Conservation (phyloP, 768 basidiomycete species). For the Amanita exitialis region DNA sequence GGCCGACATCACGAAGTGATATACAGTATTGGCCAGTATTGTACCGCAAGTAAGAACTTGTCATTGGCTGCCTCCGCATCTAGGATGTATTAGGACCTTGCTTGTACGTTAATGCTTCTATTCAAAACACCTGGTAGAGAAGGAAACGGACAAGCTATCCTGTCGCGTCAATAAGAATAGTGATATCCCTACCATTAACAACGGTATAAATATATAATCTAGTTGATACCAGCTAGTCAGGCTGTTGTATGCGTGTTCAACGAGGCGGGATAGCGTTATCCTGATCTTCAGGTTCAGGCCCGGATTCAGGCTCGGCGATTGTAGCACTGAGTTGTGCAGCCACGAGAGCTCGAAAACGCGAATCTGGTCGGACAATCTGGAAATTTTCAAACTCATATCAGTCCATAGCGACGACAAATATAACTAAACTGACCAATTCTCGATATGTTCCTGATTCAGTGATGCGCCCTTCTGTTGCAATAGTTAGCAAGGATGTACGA, state of each 20-base stretch:
- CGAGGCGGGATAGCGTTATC: not conserved
- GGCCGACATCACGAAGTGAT: no score
- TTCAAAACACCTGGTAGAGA: not conserved
- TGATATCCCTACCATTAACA: not conserved
- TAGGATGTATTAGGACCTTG: no score
- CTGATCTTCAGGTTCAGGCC: conserved; percentile 4
- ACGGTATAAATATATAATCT: not conserved
- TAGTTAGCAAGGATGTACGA: not conserved
- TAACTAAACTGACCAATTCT: conserved; percentile 44
- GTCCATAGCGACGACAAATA: not conserved
- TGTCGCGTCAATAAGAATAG: no score
- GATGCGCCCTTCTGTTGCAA: conserved; percentile 53
- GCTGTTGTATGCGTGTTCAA: not conserved
- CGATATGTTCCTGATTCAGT: conserved; percentile 77
- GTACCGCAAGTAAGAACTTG: no score
- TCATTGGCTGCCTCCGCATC: no score
- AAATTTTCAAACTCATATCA: not conserved
- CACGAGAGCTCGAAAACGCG: conserved; percentile 82
- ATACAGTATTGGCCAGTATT: no score
- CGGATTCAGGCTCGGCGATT: conserved; percentile 14
- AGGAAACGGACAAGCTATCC: no score
- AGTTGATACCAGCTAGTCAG: not conserved
- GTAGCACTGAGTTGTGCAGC: conserved; percentile 72
- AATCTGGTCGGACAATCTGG: conserved; percentile 60
- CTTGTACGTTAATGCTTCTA: no score